These are phyloP conservation scores for Carallia brachiata DNA, from an alignment of 345 rosid species.

Conservation along the genomic window DNA sequence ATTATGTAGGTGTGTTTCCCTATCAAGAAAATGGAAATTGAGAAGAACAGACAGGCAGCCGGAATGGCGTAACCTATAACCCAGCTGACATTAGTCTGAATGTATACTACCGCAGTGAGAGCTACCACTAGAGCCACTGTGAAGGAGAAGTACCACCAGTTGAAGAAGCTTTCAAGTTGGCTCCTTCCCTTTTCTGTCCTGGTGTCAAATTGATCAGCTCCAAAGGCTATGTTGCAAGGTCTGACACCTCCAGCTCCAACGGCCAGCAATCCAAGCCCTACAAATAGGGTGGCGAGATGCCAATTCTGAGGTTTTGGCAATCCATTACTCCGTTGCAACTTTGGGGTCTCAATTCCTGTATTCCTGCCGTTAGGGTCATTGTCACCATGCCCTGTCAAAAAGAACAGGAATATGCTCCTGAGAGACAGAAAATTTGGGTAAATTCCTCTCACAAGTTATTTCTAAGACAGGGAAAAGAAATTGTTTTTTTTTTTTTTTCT, in stretches of 20 bases:
- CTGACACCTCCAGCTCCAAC: conserved; percentile 70
- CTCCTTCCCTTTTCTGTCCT: conserved; percentile 45
- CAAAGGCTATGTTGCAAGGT: conserved; percentile 80
- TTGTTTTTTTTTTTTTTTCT: too few species aligned
- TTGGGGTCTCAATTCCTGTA: conserved; percentile 42
- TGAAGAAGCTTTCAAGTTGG: conserved; percentile 65
- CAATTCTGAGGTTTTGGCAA: conserved; percentile 39
- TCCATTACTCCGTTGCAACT: conserved; percentile 28
- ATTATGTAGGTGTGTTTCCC: conserved; percentile 50
- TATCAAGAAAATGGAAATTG: conserved; percentile 48
- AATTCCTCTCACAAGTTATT: neutral
- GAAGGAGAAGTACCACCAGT: conserved; percentile 84
- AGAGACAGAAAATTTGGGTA: neutral
- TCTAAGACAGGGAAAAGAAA: neutral
- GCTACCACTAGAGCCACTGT: conserved; percentile 53
- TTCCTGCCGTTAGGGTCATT: conserved; percentile 52
- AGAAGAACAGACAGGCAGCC: conserved; percentile 49
- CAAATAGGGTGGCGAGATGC: conserved; percentile 50
- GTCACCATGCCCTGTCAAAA: conserved; percentile 54
- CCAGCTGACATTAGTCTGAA: conserved; percentile 72
- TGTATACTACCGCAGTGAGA: conserved; percentile 58
- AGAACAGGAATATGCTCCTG: neutral
- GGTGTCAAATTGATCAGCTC: conserved; percentile 74
- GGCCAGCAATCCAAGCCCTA: conserved; percentile 46
- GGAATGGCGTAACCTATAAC: conserved; percentile 57